Evolutionary conservation across 1,284 basidiomycete species (phyloP).

Genomic region (Sutorius eximius): DNA sequence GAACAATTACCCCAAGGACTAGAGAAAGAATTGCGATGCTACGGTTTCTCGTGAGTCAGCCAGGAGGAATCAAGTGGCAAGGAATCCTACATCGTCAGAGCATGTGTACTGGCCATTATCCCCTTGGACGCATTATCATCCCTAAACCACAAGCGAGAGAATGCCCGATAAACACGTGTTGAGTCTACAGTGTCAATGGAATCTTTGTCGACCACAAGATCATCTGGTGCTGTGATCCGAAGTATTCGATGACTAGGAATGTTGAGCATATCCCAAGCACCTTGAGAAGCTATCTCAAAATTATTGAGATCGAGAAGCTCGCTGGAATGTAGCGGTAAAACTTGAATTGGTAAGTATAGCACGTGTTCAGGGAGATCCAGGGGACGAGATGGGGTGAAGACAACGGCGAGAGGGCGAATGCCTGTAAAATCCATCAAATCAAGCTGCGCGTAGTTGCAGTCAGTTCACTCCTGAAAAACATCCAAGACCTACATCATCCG

Average conservation of each 20-base stretch:
- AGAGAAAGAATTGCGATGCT: constrained; percentile 68
- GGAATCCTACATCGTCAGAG: constrained; percentile 58
- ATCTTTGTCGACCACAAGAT: constrained; percentile 47
- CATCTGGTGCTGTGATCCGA: constrained; percentile 35
- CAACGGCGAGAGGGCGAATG: constrained; percentile 60
- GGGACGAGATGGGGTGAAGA: constrained; percentile 57
- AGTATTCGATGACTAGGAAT: constrained; percentile 45
- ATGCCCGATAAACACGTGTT: constrained; percentile 42
- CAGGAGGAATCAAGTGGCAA: constrained; percentile 8
- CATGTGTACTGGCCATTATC: constrained; percentile 47
- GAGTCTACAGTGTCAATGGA: constrained; percentile 45
- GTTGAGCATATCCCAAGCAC: constrained; percentile 49
- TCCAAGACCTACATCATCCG: constrained; percentile 48
- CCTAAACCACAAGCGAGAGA: constrained; percentile 46
- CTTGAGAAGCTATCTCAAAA: constrained; percentile 39
- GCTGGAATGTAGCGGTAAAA: constrained; percentile 36
- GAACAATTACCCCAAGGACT: constrained; percentile 63
- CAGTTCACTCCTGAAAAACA: constrained; percentile 35
- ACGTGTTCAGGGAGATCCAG: constrained; percentile 50
- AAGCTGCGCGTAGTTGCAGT: constrained; percentile 48
- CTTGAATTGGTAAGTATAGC: constrained; percentile 59
- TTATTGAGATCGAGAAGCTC: constrained; percentile 33
- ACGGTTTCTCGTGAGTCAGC: constrained; percentile 15
- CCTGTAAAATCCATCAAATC: constrained; percentile 37
- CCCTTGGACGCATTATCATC: constrained; percentile 39